These are phyloP conservation scores for Crithidia thermophila DNA, from an alignment of 208 protist genomes.

Conservation along the genomic window DNA sequence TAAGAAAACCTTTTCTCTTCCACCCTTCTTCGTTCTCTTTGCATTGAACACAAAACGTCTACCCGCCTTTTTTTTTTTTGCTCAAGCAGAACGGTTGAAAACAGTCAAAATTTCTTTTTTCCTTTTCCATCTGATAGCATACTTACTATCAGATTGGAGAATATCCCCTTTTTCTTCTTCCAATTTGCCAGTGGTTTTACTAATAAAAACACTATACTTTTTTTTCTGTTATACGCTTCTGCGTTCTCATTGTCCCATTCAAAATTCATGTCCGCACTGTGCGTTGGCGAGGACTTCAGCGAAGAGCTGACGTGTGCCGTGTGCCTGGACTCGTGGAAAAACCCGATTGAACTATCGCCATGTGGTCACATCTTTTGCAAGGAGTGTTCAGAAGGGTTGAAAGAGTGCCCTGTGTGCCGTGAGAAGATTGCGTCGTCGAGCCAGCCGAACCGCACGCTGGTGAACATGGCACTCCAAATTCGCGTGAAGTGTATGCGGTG, in stretches of 20 bases:
- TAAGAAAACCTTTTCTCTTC: not conserved
- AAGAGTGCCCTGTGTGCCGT: constrained; percentile 70
- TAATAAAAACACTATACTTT: no score
- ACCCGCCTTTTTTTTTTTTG: constrained; percentile 3
- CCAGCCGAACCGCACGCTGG: constrained; percentile 63
- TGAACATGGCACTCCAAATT: constrained; percentile 72
- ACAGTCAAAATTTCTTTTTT: no score
- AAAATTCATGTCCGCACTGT: constrained; percentile 19
- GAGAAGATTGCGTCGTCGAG: constrained; percentile 25
- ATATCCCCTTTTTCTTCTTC: no score
- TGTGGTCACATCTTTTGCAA: constrained; percentile 72
- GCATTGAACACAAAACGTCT: not conserved
- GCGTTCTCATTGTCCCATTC: no score
- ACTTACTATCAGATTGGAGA: no score
- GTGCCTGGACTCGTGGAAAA: constrained; percentile 78
- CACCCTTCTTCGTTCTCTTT: constrained; percentile 12
- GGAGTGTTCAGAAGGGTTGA: constrained; percentile 43
- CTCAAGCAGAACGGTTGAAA: no score
- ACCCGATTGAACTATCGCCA: constrained; percentile 42
- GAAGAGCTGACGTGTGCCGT: constrained; percentile 76
- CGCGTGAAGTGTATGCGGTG: constrained; percentile 60
- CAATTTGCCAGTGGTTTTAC: no score
- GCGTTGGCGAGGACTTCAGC: constrained; percentile 54
- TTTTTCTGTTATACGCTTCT: no score
- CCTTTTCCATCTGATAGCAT: no score